Evolutionary conservation across 2,329 filamentous ascomycete genomes (phyloP), one percentile per base, ranked within the genome.

Genomic region (Oidium heveae): DNA sequence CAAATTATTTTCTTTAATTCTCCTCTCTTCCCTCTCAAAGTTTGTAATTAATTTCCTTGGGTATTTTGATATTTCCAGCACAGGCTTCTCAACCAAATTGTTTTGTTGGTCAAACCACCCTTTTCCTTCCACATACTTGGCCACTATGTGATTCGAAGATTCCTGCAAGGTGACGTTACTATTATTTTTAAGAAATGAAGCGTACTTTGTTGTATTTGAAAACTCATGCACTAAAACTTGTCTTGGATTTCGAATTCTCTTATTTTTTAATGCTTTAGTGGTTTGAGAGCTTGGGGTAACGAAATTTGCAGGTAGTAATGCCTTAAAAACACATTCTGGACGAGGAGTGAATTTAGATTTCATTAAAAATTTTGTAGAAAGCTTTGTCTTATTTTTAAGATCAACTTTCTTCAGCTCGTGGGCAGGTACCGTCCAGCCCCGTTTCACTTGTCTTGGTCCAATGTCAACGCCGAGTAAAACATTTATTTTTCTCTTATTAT

Each of bases 61-160:
- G 9, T 32, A 8, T 32, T 32, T 32, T 32, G 28, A 6, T 32
- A 32, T 32, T 32, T 32, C 28, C 28, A 8, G 28, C 7, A 6
- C 28, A 32, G 9, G 28, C 3, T 32, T 32, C 9, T 32, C 28
- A 2, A 94, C 76, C 1, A 95, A 69, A 55, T 80, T 77, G 6
- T 88, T 88, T 16, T 81, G 71, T 57, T 79, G 76, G 61, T 94
- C 82, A 0, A 94, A 75, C 89, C 91, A 96, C 1, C 89, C 89
- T 62, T 84, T 81, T 22, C 83, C 87, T 54, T 94, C 82, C 43
- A 91, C 75, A 65, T 82, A 95, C 55, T 82, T 79, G 2, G 72
- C 66, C 41, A 73, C 71, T 8, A 32, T 32, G 4, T 32, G 4
- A 8, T 5, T 32, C 28, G 28, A 32, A 32, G 28, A 32, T 32